phyloP scores from a whole-genome alignment of 345 rosid species.

The Rhizophora mangle region DNA sequence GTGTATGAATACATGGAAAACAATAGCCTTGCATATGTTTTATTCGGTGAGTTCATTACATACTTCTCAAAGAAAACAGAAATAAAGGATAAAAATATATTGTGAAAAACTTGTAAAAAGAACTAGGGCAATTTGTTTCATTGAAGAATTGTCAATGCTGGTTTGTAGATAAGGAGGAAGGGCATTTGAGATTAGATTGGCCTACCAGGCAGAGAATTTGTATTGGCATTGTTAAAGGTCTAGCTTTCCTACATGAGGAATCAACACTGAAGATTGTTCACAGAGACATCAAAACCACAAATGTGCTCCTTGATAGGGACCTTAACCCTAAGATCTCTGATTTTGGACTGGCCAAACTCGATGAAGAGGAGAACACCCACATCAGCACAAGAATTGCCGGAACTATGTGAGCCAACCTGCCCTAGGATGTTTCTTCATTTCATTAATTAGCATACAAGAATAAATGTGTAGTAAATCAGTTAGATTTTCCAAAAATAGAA shows the following conservation, averaged over 20 bases:
- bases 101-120: not conserved
- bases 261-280: constrained; percentile 17
- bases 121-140: not conserved
- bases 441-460: no score
- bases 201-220: constrained; percentile 11
- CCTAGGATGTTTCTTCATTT: not conserved
- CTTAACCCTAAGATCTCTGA: constrained; percentile 16
- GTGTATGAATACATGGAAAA: constrained; percentile 39
- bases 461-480: not conserved
- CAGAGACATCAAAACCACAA: constrained; percentile 22
- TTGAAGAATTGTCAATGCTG: not conserved
- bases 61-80: not conserved
- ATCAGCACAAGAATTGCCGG: constrained; percentile 25
- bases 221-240: constrained; percentile 20
- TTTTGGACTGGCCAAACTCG: constrained; percentile 22
- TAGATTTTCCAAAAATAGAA: not conserved
- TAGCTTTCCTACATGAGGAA: constrained; percentile 22
- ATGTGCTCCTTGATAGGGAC: constrained; percentile 17
- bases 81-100: not conserved
- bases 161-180: constrained; percentile 1
- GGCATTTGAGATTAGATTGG: constrained; percentile 12
- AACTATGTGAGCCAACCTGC: constrained; percentile 8
- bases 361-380: constrained; percentile 22
- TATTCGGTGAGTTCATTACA: constrained; percentile 28
- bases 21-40: constrained; percentile 26